Base-by-base conservation (phyloP, 371 early-diverging fungal genomes). In the Parasitella parasitica region DNA sequence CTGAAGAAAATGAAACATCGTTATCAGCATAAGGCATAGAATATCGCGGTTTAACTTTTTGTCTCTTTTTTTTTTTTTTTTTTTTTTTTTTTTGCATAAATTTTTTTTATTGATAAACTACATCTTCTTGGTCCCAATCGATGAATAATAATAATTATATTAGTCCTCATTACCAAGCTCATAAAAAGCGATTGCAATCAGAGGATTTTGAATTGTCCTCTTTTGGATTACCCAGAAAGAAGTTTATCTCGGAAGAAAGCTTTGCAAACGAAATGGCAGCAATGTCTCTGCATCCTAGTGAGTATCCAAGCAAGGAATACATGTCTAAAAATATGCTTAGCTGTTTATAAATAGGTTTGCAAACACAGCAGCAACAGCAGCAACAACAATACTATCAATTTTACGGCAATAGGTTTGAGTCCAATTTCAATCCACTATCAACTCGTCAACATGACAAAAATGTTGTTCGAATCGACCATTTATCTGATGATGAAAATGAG, bases 261-360 rank as follows among this genome's bases (percentile, higher is more conserved):
- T 63, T 68, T 56, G 64, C 69, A 49, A 63, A 38, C 9, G 69
- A 68, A 18, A 63, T 68, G 69, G 69, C 69, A 3, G 69, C 69
- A 15, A 68, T 68, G 69, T 56, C 64, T 24, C 37, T 68, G 16
- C 35, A 68, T 8, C 20, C 64, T 30, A 28, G 41, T 39, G 41
- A 56, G 24, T 16, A 8, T 43, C 16, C 3, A 38, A 15, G 16
- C n/a, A n/a, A 16, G 6, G 38, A 15, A 2, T 16, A 12, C 16
- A n/a, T n/a, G n/a, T n/a, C 36, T 13, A 37, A 4, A 18, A 18
- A 1, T 0, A 20, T 1, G 43, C 22, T 22, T 7, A 43, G 2
- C 7, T 20, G 0, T 43, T 11, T 22, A 11, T 20, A 43, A 22
- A 20, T 6, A 43, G n/a, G 41, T 28, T n/a, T 39, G 22, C 43